These are phyloP conservation scores for Solanum appendiculatum DNA, from an alignment of 257 asterid genomes.

Conservation along the genomic window DNA sequence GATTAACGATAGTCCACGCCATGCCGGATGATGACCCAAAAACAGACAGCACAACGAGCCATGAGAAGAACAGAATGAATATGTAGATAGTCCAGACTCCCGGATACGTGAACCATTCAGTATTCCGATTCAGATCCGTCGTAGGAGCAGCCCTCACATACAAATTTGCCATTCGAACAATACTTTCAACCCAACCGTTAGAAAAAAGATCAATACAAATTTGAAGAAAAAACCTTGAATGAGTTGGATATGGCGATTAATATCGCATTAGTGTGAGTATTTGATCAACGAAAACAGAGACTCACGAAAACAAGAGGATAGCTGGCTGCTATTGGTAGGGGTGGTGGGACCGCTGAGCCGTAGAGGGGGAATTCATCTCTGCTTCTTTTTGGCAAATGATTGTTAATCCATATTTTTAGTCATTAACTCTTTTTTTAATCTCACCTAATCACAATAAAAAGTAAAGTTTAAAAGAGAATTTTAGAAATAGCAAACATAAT, in stretches of 20 bases:
- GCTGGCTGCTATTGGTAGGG: neutral
- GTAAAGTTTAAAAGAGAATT: too few species aligned
- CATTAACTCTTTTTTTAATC: neutral
- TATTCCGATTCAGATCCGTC: constrained; percentile 84
- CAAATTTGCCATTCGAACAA: constrained; percentile 43
- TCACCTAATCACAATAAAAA: neutral
- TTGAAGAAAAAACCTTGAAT: neutral
- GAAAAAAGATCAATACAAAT: neutral
- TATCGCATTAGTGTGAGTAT: neutral
- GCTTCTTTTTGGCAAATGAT: neutral
- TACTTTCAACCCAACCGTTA: neutral
- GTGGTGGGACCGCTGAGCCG: neutral
- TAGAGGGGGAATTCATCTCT: neutral
- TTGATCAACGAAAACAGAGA: neutral
- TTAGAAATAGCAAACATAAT: too few species aligned
- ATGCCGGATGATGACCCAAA: constrained; percentile 75
- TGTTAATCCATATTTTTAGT: neutral
- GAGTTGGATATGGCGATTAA: neutral
- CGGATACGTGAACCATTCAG: constrained; percentile 95
- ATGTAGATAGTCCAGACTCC: constrained; percentile 96
- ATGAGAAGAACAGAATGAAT: constrained; percentile 68
- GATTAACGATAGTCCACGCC: constrained; percentile 92
- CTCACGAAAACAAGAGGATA: neutral
- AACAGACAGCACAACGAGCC: constrained; percentile 67
- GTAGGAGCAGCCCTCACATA: constrained; percentile 79